Conservation (phyloP, 352 stramenopile genomes). For the Phytophthora fragariae region DNA sequence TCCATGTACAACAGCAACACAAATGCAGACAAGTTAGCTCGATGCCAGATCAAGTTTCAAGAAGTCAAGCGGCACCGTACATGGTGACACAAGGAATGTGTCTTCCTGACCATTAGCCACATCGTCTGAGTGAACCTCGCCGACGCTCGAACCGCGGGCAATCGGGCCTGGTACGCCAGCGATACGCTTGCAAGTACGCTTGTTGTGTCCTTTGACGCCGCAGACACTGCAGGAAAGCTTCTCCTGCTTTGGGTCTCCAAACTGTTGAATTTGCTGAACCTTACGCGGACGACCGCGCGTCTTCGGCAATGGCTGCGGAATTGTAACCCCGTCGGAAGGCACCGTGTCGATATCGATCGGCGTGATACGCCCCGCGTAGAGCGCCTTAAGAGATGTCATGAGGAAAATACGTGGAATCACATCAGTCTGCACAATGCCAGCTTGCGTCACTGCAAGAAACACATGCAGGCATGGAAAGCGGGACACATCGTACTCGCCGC, state of each 20-base stretch:
- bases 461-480: constrained; percentile 85
- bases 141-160: constrained; percentile 4
- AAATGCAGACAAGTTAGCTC: constrained; percentile 11
- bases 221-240: constrained; percentile 84
- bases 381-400: constrained; percentile 78
- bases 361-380: constrained; percentile 77
- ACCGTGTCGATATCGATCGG: constrained; percentile 84
- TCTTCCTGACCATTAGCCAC: constrained; percentile 34
- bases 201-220: constrained; percentile 87
- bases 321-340: constrained; percentile 62
- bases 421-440: constrained; percentile 69
- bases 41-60: background rate
- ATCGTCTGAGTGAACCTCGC: constrained; percentile 31
- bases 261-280: constrained; percentile 84
- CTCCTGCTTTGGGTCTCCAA: constrained; percentile 70
- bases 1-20: constrained; percentile 15
- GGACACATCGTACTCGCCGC: constrained; percentile 77
- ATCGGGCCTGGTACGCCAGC: constrained; percentile 8
- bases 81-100: constrained; percentile 42
- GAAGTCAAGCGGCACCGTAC: constrained; percentile 29
- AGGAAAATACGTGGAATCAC: constrained; percentile 85
- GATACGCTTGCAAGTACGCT: constrained; percentile 80
- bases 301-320: constrained; percentile 64
- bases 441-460: constrained; percentile 71
- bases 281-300: constrained; percentile 74